Base-by-base conservation (phyloP, 2,329 filamentous ascomycete genomes). In the Phoma sp. region DNA sequence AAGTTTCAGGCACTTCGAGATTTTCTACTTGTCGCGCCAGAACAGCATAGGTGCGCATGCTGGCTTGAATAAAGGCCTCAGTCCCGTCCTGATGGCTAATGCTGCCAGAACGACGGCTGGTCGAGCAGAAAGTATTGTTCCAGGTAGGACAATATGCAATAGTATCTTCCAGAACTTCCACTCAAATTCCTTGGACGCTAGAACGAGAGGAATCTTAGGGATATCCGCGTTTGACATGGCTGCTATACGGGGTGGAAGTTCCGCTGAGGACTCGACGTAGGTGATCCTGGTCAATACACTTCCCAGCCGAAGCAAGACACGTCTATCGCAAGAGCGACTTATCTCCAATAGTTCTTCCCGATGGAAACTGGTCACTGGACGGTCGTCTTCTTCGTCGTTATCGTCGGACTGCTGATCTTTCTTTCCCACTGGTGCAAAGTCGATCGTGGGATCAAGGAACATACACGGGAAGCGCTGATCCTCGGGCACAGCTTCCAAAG, bases 331-430 rank as follows among this genome's bases (percentile, higher is more conserved):
- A 0, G 81, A 83, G 12, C 81, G 73, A 7, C 80, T 79, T 54
- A 84, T 82, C 51, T 84, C 81, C 1, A 84, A 71, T 10, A 84
- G 74, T 44, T 84, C 81, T 0, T 71, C 74, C 10, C 80, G 75
- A 1, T 77, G 22, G 22, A 24, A 24, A 24, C 4, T 24, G 22
- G 22, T 24, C 6, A 24, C 22, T 6, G 22, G 22, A 24, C 4
- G 22, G 22, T 24, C 22, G 6, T 24, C 22, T 24, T 6, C 22
- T 24, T 24, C 22, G 6, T 24, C 22, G 6, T 24, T 6, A 24
- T 6, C 22, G 22, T 24, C 22, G 22, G 4, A 24, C 4, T 24
- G 22, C 22, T 24, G 4, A 24, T 24, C 4, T 24, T 24, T 24
- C 22, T 4, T 6, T 24, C 22, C 22, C 22, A 24, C 22, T 24